These are phyloP conservation scores for Kwoniella botswanensis DNA, from an alignment of 768 basidiomycete species.

Conservation along the genomic window DNA sequence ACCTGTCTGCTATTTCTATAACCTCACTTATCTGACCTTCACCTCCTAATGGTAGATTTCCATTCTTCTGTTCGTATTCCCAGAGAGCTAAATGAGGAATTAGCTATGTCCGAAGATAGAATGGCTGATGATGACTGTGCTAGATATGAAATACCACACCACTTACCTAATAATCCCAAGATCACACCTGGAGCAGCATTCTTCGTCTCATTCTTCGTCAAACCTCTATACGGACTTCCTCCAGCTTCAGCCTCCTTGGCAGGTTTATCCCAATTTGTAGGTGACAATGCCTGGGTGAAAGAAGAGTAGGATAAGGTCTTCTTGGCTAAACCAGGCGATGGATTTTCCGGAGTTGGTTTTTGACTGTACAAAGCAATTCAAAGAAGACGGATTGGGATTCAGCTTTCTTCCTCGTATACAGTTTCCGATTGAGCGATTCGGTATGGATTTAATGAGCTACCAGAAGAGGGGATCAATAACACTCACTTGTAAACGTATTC, in stretches of 20 bases:
- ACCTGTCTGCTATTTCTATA: slow-evolving; percentile 59
- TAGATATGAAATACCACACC: neutral
- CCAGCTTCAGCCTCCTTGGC: slow-evolving; percentile 24
- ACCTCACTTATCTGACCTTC: slow-evolving; percentile 53
- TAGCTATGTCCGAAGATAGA: neutral
- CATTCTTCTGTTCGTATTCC: slow-evolving; percentile 74
- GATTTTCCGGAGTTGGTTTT: slow-evolving; percentile 21
- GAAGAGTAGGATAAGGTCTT: slow-evolving; percentile 69
- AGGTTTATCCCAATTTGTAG: slow-evolving; percentile 29
- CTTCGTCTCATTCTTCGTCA: slow-evolving; percentile 78
- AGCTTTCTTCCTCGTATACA: too few relatives aligned
- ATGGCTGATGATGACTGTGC: neutral
- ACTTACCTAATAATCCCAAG: slow-evolving; percentile 73
- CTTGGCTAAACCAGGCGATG: slow-evolving; percentile 32
- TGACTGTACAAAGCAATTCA: slow-evolving; percentile 7
- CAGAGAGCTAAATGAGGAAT: slow-evolving; percentile 68
- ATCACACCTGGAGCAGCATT: slow-evolving; percentile 77
- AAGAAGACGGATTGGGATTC: neutral
- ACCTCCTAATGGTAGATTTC: slow-evolving; percentile 65
- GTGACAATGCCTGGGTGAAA: slow-evolving; percentile 56
- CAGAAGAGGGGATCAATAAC: neutral
- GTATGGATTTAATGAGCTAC: too few relatives aligned
- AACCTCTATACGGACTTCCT: slow-evolving; percentile 68
- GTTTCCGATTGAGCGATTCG: neutral
- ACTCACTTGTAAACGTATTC: slow-evolving; percentile 84